phyloP scores from a whole-genome alignment of 768 basidiomycete genomes.

The Phanerochaete carnosa region DNA sequence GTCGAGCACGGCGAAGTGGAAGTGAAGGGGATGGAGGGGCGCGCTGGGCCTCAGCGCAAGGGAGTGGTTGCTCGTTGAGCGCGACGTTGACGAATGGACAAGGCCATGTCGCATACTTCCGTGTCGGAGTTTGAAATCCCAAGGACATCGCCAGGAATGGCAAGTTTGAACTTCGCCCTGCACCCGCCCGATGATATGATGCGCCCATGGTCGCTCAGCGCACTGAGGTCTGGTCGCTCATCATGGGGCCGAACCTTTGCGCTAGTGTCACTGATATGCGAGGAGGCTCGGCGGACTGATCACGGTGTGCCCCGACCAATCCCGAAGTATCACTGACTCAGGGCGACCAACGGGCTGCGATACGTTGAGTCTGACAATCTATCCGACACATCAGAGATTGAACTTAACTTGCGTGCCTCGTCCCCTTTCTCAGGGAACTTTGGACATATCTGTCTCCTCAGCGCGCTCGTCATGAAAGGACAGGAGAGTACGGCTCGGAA shows the following conservation, averaged over 20 bases:
- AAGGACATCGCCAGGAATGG: neutral
- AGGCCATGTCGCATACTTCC: slow-evolving; percentile 4
- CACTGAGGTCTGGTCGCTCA: too few species aligned
- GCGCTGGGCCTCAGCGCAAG: slow-evolving; percentile 1
- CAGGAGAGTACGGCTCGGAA: too few species aligned
- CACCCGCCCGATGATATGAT: neutral
- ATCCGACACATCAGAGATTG: neutral
- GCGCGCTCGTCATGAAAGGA: too few species aligned
- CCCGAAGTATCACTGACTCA: too few species aligned
- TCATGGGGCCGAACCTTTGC: too few species aligned
- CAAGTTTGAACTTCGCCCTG: neutral
- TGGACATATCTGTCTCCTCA: neutral
- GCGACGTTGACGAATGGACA: slow-evolving; percentile 6
- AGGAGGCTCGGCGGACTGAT: too few species aligned
- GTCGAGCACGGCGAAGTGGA: slow-evolving; percentile 19
- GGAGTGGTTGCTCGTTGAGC: slow-evolving; percentile 9
- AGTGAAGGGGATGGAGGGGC: neutral
- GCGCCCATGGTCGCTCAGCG: neutral
- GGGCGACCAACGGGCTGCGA: too few species aligned
- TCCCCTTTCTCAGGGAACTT: neutral
- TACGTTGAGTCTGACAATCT: too few species aligned
- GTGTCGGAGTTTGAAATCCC: slow-evolving; percentile 11
- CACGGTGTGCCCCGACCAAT: too few species aligned
- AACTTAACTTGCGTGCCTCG: neutral
- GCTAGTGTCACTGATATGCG: too few species aligned